Evolutionary conservation across 306 rosid species (phyloP), one percentile per base, ranked within the genome.

Genomic region (Fragaria vesca): DNA sequence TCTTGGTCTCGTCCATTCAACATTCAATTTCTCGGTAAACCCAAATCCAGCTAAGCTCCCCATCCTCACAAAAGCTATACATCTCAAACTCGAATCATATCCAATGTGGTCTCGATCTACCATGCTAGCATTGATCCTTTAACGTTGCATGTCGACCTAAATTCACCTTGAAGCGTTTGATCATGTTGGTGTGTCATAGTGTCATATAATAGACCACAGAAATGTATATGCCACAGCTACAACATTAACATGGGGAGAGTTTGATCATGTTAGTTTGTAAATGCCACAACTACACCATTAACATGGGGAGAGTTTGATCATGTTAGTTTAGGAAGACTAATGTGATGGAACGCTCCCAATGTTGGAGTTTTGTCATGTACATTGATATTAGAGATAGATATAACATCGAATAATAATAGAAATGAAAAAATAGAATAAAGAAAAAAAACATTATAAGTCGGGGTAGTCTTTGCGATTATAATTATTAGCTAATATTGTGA

Each of bases 11-110:
- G 46, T 48, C 16, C 36, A 2, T 13, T 73, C 71, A 48, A 50
- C 73, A 72, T 72, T 72, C 43, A 79, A 63, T 42, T 79, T 72
- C 71, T 79, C 21, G 66, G 66, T 68, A 50, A 40, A 75, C 50
- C 63, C 62, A 76, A 76, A 30, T 38, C 72, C 60, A 62, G 8
- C 40, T 34, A 73, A 9, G 32, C 67, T 20, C 0, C 46, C 54
- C 46, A 20, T 38, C 42, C 42, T 5, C 15, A 46, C 16, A 46
- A 72, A 46, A 66, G 12, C 6, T 28, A 9, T 72, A 20, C 28
- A 55, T 55, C 61, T 55, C 28, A 63, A 51, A 51, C 28, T 30
- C 76, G 10, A 21, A 38, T 26, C 51, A 38, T 54, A 30, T 11
- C 26, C 24, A 1, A 46, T 24, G 73, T n/a, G 10, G 34, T 68